phyloP scores from a whole-genome alignment of 2,329 filamentous ascomycete genomes.

The Monascus ruber region DNA sequence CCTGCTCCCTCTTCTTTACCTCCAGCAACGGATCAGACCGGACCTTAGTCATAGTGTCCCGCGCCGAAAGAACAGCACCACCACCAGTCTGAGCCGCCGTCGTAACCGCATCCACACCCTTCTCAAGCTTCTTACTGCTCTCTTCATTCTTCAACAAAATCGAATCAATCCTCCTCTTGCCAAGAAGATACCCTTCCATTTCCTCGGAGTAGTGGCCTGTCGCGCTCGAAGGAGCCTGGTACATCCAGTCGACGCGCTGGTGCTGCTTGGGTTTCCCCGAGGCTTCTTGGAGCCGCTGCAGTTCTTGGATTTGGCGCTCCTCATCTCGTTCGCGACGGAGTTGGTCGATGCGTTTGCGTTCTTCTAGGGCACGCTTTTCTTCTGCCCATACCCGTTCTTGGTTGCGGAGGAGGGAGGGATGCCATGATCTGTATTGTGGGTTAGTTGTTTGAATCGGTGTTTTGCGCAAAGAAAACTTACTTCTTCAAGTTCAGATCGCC shows the following conservation, averaged over 20 bases:
- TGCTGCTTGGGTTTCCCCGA: slow-evolving; percentile 70
- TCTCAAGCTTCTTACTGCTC: slow-evolving; percentile 66
- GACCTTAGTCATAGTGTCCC: slow-evolving; percentile 77
- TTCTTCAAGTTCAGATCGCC: slow-evolving; percentile 93
- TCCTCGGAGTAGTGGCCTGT: slow-evolving; percentile 67
- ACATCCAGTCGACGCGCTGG: slow-evolving; percentile 96
- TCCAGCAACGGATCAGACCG: slow-evolving; percentile 82
- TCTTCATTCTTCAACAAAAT: slow-evolving; percentile 67
- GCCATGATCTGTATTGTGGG: slow-evolving; percentile 56
- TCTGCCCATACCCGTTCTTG: slow-evolving; percentile 83
- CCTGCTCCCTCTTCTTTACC: slow-evolving; percentile 86
- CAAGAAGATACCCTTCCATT: slow-evolving; percentile 84
- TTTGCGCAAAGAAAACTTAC: slow-evolving; percentile 22
- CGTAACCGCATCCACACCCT: slow-evolving; percentile 54
- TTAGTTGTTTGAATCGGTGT: not conserved
- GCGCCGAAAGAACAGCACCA: slow-evolving; percentile 55
- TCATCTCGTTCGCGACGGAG: slow-evolving; percentile 88
- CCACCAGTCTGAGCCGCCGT: slow-evolving; percentile 43
- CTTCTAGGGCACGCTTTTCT: slow-evolving; percentile 82
- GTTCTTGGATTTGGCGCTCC: slow-evolving; percentile 82
- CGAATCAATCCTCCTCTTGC: slow-evolving; percentile 83
- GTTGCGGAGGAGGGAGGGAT: slow-evolving; percentile 82
- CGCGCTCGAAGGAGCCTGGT: slow-evolving; percentile 69
- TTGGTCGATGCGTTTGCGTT: slow-evolving; percentile 87
- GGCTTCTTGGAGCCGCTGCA: slow-evolving; percentile 79